Base-by-base conservation (phyloP, 805 yeast species). In the Wickerhamiella bombiphila region DNA sequence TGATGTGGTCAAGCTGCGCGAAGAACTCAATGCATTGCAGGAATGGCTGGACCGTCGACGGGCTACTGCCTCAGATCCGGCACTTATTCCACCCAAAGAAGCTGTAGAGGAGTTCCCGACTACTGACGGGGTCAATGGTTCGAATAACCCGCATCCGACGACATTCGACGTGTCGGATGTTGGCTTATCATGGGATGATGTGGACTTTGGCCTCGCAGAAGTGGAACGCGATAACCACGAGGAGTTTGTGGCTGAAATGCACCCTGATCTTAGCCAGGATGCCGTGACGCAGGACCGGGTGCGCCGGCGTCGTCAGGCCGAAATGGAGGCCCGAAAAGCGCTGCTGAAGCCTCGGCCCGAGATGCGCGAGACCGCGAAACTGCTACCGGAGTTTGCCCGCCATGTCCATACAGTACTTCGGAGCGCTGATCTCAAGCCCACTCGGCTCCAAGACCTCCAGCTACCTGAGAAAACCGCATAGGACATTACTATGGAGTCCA, bases 191-290 rank as follows among this genome's bases (percentile, higher is more conserved):
- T 41, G 44, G 43, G 59, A 61, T 8, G 57, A 63, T 8, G 54
- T 59, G 3, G 71, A 69, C 38, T 62, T 69, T 42, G 76, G 75
- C 0, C 44, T 70, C 11, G 60, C 63, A 15, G 72, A 67, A 21
- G 62, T 64, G 33, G 75, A 70, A 43, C 45, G 65, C n/a, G 63
- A 61, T 16, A 71, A 66, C 40, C 45, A 57, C 25, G 56, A 52
- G 19, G 64, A 56, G 35, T 58, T 55, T 30, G 53, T 58, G 29
- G 51, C 54, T 9, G 56, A 54, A 20, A 55, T 49, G 13, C 51
- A 51, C 28, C 52, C 53, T 6, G 59, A 49, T 21, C 42, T 47
- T 21, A 38, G 45, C 35, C 51, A 50, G 42, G 51, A 54, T 38
- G 55, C 54, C 38, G 42, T 51, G 32, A 47, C 55, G 32, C 40